Conservation (phyloP, 1,139 yeast species). For the Debaryomyces coudertii region DNA sequence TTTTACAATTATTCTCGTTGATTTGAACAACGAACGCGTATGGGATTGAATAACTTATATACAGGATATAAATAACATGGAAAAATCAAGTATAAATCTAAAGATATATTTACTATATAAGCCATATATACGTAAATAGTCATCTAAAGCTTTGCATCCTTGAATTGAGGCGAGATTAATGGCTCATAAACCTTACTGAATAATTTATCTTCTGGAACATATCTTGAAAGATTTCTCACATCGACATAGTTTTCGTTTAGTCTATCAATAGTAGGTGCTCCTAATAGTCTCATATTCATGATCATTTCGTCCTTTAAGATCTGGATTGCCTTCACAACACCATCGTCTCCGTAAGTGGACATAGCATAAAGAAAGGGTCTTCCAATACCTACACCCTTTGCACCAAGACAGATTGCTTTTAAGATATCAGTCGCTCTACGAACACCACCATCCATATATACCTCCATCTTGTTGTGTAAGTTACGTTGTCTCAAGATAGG, state of each 20-base stretch:
- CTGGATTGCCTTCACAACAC: conserved; percentile 78
- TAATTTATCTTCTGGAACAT: conserved; percentile 40
- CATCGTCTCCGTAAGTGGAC: conserved; percentile 74
- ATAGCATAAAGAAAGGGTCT: conserved; percentile 74
- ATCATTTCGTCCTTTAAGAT: conserved; percentile 77
- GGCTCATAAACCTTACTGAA: conserved; percentile 45
- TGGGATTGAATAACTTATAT: conserved; percentile 1
- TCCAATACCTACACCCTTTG: conserved; percentile 74
- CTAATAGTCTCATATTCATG: conserved; percentile 87
- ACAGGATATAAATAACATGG: conserved; percentile 1
- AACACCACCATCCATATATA: conserved; percentile 67
- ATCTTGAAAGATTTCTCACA: conserved; percentile 22
- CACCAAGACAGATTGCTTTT: conserved; percentile 70
- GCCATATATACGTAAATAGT: neutral
- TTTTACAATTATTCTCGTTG: conserved; percentile 9
- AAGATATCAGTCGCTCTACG: conserved; percentile 70
- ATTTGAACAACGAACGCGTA: conserved; percentile 16
- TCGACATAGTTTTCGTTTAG: conserved; percentile 53
- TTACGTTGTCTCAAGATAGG: conserved; percentile 54
- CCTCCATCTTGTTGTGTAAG: conserved; percentile 50
- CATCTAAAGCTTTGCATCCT: conserved; percentile 19
- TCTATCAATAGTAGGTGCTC: conserved; percentile 68
- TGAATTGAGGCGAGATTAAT: conserved; percentile 37
- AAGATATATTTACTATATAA: neutral
- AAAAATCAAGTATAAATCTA: neutral